Conservation (phyloP, 169 alveolate genomes). For the Plasmodium berghei region DNA sequence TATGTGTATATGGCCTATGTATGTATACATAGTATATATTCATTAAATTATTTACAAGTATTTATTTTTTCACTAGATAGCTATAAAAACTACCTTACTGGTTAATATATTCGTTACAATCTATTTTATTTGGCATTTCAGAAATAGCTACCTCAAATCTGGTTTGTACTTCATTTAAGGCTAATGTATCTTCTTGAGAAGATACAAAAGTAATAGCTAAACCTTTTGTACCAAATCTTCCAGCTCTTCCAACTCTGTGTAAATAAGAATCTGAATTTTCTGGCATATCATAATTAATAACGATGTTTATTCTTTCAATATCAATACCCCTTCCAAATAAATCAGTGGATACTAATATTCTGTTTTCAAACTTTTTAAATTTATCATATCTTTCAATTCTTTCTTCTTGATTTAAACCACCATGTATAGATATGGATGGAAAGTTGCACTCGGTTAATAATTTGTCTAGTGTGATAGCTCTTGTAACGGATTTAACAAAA, state of each 20-base stretch:
- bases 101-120: slow-evolving; percentile 91
- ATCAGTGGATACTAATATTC: slow-evolving; percentile 99
- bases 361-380: slow-evolving; percentile 97
- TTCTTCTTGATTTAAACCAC: slow-evolving; percentile 90
- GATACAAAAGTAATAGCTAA: slow-evolving; percentile 98
- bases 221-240: slow-evolving; percentile 99
- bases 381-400: slow-evolving; percentile 96
- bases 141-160: slow-evolving; percentile 98
- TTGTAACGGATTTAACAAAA: slow-evolving; percentile 95
- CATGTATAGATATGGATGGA: slow-evolving; percentile 99
- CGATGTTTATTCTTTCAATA: slow-evolving; percentile 99
- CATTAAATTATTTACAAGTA: too few species aligned
- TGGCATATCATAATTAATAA: slow-evolving; percentile 99
- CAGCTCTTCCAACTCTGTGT: slow-evolving; percentile 99
- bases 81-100: slow-evolving; percentile 32
- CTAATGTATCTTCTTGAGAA: slow-evolving; percentile 94
- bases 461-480: slow-evolving; percentile 97
- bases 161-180: slow-evolving; percentile 96
- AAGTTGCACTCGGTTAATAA: slow-evolving; percentile 97
- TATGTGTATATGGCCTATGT: too few species aligned
- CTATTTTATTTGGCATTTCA: slow-evolving; percentile 96
- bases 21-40: too few species aligned
- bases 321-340: slow-evolving; percentile 99
- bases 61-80: too few species aligned
- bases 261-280: slow-evolving; percentile 91